phyloP scores from a whole-genome alignment of 441 rosid genomes.

The Mallotus japonicus region DNA sequence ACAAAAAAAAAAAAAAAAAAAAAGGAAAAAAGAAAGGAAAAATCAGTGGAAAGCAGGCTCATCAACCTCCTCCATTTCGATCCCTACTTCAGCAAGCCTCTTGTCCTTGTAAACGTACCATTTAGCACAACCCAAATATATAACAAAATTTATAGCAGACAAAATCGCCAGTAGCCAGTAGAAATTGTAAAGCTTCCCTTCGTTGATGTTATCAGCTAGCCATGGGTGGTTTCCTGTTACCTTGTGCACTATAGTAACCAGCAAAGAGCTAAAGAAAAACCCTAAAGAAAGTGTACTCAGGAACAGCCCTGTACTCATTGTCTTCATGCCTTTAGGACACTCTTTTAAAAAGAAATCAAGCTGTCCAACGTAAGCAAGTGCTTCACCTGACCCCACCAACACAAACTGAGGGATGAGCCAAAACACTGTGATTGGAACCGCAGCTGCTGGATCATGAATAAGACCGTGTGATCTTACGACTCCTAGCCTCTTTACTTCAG shows the following conservation, averaged over 20 bases:
- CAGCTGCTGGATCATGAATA: conserved; percentile 35
- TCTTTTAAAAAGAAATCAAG: conserved; percentile 86
- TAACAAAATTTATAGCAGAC: conserved; percentile 50
- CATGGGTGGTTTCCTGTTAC: conserved; percentile 55
- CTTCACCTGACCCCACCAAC: conserved; percentile 81
- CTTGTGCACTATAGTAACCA: conserved; percentile 70
- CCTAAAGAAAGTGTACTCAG: conserved; percentile 83
- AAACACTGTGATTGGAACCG: conserved; percentile 65
- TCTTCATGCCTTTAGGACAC: conserved; percentile 95
- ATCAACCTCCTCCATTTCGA: conserved; percentile 63
- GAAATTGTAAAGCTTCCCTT: conserved; percentile 69
- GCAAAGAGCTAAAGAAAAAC: conserved; percentile 66
- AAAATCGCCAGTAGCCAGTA: conserved; percentile 74
- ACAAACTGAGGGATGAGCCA: conserved; percentile 78
- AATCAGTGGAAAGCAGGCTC: conserved; percentile 39
- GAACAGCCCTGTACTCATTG: conserved; percentile 87
- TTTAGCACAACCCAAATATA: conserved; percentile 54
- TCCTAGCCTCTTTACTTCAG: conserved; percentile 55
- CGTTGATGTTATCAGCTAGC: conserved; percentile 76
- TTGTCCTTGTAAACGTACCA: conserved; percentile 89
- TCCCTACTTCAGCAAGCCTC: conserved; percentile 63
- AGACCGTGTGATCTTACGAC: conserved; percentile 40
- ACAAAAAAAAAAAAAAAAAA: not conserved
- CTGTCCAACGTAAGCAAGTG: conserved; percentile 75
- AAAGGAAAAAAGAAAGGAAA: not conserved